Evolutionary conservation across 257 asterid species (phyloP), one percentile per base, ranked within the genome.

Genomic region (Hygrophila difformis): DNA sequence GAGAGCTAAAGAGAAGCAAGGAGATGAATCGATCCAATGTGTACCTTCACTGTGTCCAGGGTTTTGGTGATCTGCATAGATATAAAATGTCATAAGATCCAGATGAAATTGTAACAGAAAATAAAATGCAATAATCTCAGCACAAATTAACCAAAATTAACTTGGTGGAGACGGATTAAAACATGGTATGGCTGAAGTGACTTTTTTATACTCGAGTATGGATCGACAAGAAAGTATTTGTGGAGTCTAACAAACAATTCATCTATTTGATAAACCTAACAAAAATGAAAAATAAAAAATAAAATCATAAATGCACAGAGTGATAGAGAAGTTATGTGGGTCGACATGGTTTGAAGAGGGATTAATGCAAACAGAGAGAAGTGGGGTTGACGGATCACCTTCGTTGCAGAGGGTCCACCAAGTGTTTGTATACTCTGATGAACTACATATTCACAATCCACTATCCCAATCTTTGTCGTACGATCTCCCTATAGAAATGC

Each of bases 401-500:
- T 82, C 57, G 50, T 67, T 1, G 69, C 69, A 11, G 99, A 82
- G 29, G 65, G 77, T 21, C 99, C 99, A 12, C 97, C 99, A 67
- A 91, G 63, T 37, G 97, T 82, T 70, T 86, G 96, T 70, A 80
- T 91, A 45, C 99, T 82, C 73, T 91, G 99, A 78, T 91, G 99
- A 57, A 91, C 84, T 49, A 91, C 23, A 59, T 78, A 91, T 64
- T 86, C 95, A 43, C 94, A 77, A 54, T 91, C 99, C 63, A 91
- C 93, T 51, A 91, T 84, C 60, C 99, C 99, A 31, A 91, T 97
- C 44, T 80, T 91, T 68, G 69, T 69, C 14, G 85, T 68, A 24
- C 96, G 93, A 56, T 82, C 93, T 11, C 99, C 99, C 99, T 91
- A 51, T 39, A 24, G 14, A 29, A 34, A 38, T 46, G 38, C 19